Evolutionary conservation across 2,329 filamentous ascomycete genomes (phyloP).

Genomic region (Paramyrothecium sp.): DNA sequence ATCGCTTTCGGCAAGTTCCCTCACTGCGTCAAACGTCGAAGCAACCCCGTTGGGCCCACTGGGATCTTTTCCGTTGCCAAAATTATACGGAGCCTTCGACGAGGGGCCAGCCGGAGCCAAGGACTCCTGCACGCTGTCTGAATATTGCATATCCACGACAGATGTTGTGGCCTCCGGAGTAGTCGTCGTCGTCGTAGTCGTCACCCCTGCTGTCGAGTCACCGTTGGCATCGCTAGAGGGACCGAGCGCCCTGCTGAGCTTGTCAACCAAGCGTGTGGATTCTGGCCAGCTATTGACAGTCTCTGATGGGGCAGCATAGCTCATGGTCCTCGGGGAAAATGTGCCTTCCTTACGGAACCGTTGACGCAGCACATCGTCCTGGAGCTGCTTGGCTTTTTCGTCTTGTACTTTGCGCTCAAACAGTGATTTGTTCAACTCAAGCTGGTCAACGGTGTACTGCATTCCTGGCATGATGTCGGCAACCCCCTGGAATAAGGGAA

Average conservation of each 20-base stretch:
- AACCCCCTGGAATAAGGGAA: conserved; percentile 86
- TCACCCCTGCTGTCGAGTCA: not conserved
- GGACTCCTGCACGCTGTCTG: conserved; percentile 14
- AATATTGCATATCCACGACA: conserved; percentile 4
- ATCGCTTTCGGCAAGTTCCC: conserved; percentile 48
- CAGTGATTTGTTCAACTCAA: conserved; percentile 70
- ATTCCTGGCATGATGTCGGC: conserved; percentile 83
- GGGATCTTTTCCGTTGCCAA: not conserved
- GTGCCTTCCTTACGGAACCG: conserved; percentile 37
- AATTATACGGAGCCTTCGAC: not conserved
- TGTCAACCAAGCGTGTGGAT: not conserved
- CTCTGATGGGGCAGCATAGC: conserved; percentile 30
- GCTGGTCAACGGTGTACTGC: conserved; percentile 79
- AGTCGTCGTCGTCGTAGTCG: not conserved
- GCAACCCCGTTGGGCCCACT: conserved; percentile 43
- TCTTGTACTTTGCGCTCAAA: conserved; percentile 70
- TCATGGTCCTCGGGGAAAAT: conserved; percentile 44
- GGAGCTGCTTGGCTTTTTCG: conserved; percentile 50
- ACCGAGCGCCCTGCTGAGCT: not conserved
- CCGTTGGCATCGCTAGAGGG: not conserved
- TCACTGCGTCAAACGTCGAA: conserved; percentile 43
- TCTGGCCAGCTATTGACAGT: conserved; percentile 26
- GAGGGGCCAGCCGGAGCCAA: conserved; percentile 32
- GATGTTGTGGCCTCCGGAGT: not conserved
- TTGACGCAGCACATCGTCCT: conserved; percentile 32